Base-by-base conservation (phyloP, 208 protist species). In the Trypanosoma conorhini region DNA sequence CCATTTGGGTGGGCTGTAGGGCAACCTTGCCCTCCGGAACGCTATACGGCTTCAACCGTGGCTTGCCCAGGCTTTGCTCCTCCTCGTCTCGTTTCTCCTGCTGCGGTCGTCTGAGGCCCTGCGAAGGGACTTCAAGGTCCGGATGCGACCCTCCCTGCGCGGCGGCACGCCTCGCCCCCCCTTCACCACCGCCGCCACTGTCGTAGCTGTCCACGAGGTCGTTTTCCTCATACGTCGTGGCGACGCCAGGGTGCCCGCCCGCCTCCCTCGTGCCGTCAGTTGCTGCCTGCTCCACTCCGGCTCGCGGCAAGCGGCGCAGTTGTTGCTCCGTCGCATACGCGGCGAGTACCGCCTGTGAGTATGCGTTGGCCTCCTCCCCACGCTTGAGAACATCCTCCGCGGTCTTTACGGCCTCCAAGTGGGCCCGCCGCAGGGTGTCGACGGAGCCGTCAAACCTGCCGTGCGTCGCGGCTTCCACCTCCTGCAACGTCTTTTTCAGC, bases 271-370 rank as follows among this genome's bases (percentile, higher is more conserved):
- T 52, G n/a, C 15, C 35, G 24, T 52, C 19, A 0, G 40, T 42
- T 19, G 48, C 26, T 10, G 19, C 21, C 19, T 22, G 4, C 3
- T 22, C 33, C 26, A 65, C 54, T 19, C 80, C 60, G 12, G 75
- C 62, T 35, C 87, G 72, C 46, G 52, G 56, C 81, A 72, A 82
- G 24, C 42, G 65, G 13, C 54, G 57, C 26, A 87, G 64, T 22
- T 84, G 46, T 58, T 85, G 63, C 44, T 85, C 81, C 10, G 67
- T 60, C 44, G 48, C 70, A 59, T 70, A 22, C 58, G 79, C 62
- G 24, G 30, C 67, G 26, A 77, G 44, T 55, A 88, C 69, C 2
- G 86, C 77, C 22, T 76, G 68, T 12, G 87, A 70, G 50, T 86
- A 87, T 7, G 19, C 52, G 24, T 70, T 72, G 24, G 65, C 67